These are phyloP conservation scores for Wallacemonas sp. DNA, from an alignment of 208 protist genomes.

Conservation along the genomic window DNA sequence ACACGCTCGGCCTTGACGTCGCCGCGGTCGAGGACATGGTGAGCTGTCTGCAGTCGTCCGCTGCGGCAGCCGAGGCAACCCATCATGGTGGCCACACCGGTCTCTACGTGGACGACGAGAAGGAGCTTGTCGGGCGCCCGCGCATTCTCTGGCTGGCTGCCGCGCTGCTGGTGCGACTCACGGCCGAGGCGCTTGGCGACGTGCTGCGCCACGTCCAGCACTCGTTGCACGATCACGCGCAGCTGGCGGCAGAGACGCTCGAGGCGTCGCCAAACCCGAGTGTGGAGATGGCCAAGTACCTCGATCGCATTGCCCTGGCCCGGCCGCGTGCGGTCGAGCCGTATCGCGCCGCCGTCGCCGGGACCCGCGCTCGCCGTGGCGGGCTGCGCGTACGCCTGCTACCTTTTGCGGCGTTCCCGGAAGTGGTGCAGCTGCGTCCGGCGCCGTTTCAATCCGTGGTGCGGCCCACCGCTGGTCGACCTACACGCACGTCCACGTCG, in stretches of 20 bases:
- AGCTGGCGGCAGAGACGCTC: conserved; percentile 48
- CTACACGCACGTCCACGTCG: too few species aligned
- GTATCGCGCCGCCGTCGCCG: conserved; percentile 51
- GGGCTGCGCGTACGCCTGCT: conserved; percentile 72
- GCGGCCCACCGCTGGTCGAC: too few species aligned
- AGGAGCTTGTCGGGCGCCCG: conserved; percentile 23
- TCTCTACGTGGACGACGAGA: conserved; percentile 33
- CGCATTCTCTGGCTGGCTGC: conserved; percentile 72
- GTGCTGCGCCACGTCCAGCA: conserved; percentile 65
- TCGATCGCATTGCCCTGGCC: conserved; percentile 24
- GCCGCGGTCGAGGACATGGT: conserved; percentile 36
- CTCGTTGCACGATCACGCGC: conserved; percentile 62
- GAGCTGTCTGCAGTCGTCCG: conserved; percentile 17
- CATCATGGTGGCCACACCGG: background rate
- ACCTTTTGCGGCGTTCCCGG: conserved; percentile 78
- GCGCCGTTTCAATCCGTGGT: conserved; percentile 37
- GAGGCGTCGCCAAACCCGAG: conserved; percentile 15
- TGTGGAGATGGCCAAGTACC: conserved; percentile 30
- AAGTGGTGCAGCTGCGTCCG: conserved; percentile 51
- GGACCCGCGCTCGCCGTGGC: conserved; percentile 28
- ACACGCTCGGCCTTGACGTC: conserved; percentile 62
- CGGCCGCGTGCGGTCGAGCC: conserved; percentile 32
- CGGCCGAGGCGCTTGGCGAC: conserved; percentile 75
- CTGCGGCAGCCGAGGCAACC: background rate
- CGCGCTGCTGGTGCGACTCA: conserved; percentile 68